phyloP scores from a whole-genome alignment of 306 rosid species.

The Pyrus pyrifolia region DNA sequence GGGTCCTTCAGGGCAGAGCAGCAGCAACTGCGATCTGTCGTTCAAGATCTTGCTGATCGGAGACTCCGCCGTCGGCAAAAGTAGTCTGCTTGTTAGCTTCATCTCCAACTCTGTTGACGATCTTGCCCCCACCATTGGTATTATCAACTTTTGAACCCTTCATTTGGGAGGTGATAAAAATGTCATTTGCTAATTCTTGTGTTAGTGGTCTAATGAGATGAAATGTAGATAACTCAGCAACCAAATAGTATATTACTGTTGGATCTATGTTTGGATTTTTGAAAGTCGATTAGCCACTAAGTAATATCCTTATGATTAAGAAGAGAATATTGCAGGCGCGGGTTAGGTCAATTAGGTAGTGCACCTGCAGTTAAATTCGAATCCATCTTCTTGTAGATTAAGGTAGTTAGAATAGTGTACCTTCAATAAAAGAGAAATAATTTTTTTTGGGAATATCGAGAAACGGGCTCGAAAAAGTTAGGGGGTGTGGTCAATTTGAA shows the following conservation, averaged over 20 bases:
- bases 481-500: neutral
- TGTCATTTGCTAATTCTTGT: neutral
- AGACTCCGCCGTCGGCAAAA: constrained; percentile 95
- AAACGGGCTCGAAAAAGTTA: neutral
- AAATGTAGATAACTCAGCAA: too few relatives aligned
- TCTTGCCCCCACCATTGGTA: constrained; percentile 86
- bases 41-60: constrained; percentile 95
- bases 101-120: constrained; percentile 53
- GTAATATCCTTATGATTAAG: too few relatives aligned
- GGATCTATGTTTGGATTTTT: constrained; percentile 17
- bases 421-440: too few relatives aligned
- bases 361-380: too few relatives aligned
- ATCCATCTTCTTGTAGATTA: too few relatives aligned
- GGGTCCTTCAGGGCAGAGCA: constrained; percentile 86
- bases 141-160: neutral
- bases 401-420: too few relatives aligned
- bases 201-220: neutral
- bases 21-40: constrained; percentile 73
- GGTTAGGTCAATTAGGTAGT: too few relatives aligned
- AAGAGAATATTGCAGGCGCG: too few relatives aligned
- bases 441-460: neutral
- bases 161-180: neutral
- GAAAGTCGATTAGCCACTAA: too few relatives aligned
- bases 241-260: neutral
- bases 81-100: constrained; percentile 85